Conservation (phyloP, 1,139 yeast genomes). For the Kodamaea plutei region DNA sequence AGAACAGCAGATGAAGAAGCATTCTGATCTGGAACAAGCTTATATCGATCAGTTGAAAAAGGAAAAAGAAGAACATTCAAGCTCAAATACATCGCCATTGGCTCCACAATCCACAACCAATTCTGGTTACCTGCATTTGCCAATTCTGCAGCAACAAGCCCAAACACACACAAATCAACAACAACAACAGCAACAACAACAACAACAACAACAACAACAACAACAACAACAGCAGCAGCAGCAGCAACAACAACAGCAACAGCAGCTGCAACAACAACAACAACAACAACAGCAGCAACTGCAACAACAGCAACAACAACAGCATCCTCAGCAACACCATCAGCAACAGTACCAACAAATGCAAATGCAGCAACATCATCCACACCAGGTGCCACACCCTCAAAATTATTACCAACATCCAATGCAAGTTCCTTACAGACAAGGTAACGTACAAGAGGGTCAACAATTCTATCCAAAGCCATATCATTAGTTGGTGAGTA, state of each 20-base stretch:
- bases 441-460: slow-evolving; percentile 1
- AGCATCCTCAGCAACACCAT: slow-evolving; percentile 6
- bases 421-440: slow-evolving; percentile 13
- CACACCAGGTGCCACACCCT: slow-evolving; percentile 7
- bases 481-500: slow-evolving; percentile 11
- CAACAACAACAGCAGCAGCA: slow-evolving; percentile 8
- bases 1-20: slow-evolving; percentile 15
- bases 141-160: slow-evolving; percentile 1
- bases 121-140: slow-evolving; percentile 1
- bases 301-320: slow-evolving; percentile 6
- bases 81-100: slow-evolving; percentile 5
- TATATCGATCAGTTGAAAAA: slow-evolving; percentile 13
- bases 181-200: slow-evolving; percentile 3
- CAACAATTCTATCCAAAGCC: slow-evolving; percentile 14
- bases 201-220: slow-evolving; percentile 6
- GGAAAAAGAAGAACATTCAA: slow-evolving; percentile 6
- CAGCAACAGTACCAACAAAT: slow-evolving; percentile 7
- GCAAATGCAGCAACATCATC: slow-evolving; percentile 4
- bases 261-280: slow-evolving; percentile 1
- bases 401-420: slow-evolving; percentile 11
- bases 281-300: slow-evolving; percentile 3
- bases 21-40: slow-evolving; percentile 12
- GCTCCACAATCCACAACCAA: slow-evolving; percentile 5
- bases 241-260: slow-evolving; percentile 6
- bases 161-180: neutral